Conservation (phyloP, 1,139 yeast genomes). For the Eremothecium gossypii region DNA sequence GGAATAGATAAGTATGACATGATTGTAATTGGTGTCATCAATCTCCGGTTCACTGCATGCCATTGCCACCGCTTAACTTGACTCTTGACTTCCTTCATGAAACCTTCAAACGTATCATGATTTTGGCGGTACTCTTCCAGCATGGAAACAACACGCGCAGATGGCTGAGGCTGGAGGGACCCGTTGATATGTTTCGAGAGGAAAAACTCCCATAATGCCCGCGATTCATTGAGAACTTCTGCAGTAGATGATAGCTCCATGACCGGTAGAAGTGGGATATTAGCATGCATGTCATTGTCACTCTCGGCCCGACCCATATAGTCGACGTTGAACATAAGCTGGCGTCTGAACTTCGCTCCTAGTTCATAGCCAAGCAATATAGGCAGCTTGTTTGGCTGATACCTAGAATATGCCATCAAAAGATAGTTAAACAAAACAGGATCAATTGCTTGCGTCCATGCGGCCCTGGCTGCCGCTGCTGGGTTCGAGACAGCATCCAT, state of each 20-base stretch:
- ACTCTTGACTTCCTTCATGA: slow-evolving; percentile 14
- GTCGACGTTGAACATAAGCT: slow-evolving; percentile 34
- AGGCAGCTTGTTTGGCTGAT: slow-evolving; percentile 32
- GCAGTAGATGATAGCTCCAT: slow-evolving; percentile 33
- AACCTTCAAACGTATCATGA: slow-evolving; percentile 12
- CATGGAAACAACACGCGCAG: slow-evolving; percentile 3
- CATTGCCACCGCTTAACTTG: slow-evolving; percentile 11
- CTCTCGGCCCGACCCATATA: slow-evolving; percentile 22
- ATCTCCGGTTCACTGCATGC: slow-evolving; percentile 12
- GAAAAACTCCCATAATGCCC: slow-evolving; percentile 55
- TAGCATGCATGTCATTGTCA: slow-evolving; percentile 20
- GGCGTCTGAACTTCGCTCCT: slow-evolving; percentile 41
- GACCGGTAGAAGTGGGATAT: slow-evolving; percentile 64
- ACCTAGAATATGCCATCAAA: slow-evolving; percentile 47
- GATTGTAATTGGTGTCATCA: slow-evolving; percentile 18
- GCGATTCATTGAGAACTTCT: slow-evolving; percentile 62
- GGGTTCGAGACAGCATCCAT: slow-evolving; percentile 8
- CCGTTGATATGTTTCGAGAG: slow-evolving; percentile 20
- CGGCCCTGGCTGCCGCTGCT: slow-evolving; percentile 4
- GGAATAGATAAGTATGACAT: slow-evolving; percentile 23
- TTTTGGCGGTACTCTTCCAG: slow-evolving; percentile 4
- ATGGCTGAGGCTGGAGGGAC: slow-evolving; percentile 11
- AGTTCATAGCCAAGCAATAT: slow-evolving; percentile 36
- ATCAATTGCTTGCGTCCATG: slow-evolving; percentile 29
- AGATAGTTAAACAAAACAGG: slow-evolving; percentile 45